Base-by-base conservation (phyloP, 371 early-diverging fungal genomes). In the Syncephalastrum sp. region DNA sequence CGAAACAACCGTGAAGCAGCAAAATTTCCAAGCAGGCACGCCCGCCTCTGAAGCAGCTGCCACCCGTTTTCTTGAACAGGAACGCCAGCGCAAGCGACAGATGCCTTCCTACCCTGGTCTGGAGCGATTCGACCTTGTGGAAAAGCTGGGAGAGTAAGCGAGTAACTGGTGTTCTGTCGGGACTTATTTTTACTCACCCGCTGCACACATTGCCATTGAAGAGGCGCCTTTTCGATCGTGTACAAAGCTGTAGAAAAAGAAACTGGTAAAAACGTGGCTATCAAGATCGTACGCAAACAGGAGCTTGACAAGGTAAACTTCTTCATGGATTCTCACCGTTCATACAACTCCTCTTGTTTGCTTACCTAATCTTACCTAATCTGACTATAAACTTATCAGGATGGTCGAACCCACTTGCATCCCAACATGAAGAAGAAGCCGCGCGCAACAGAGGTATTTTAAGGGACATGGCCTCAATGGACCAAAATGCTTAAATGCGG, bases 191-290 rank as follows among this genome's bases (percentile, higher is more conserved):
- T 52, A n/a, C 46, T 41, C 50, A 62, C 21, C 21, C 21, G 21
- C 21, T 21, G 21, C 21, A 21, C 21, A 21, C 21, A 0, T 47
- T 56, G 12, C 25, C 24, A 15, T 25, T 51, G 7, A 52, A 88
- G 88, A 67, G 92, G 92, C 51, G 92, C 91, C n/a, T 92, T 92
- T 70, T 89, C 89, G 51, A 84, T 81, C 51, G 92, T 92, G 3
- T 91, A 87, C 77, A 80, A 83, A 54, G 92, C 89, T n/a, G 65
- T 69, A 41, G 83, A 88, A 53, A 68, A 61, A 10, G 63, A 66
- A 47, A 85, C 79, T 2, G 76, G 81, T 21, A 63, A 83, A 49
- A 60, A 80, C 41, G 93, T 94, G 4, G 95, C 93, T 10, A 79
- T 94, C 63, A 94, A 94, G 67, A 85, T 90, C 0, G 89, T 92